A percentile compares a stretch with the other conserved stretches of the same genome.
Conservation (phyloP, 495 filamentous ascomycete species). For the Tuber indicum region DNA sequence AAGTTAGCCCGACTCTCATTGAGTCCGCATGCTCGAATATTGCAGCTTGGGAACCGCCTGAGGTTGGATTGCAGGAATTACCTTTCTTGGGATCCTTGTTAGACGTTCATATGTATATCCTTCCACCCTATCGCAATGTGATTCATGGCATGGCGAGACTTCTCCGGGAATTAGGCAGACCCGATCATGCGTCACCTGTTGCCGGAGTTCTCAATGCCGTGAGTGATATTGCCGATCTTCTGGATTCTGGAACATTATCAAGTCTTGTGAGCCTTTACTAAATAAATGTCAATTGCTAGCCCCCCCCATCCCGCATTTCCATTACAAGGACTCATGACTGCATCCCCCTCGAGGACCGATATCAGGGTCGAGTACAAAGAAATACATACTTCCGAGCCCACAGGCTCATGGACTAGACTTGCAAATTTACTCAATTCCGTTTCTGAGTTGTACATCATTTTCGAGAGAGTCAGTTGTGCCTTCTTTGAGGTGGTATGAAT, state of each 20-base stretch:
- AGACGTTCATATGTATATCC: conserved; percentile 41
- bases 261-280: conserved; percentile 4
- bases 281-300: conserved; percentile 22
- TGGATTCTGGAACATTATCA: background rate
- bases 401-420: conserved; percentile 40
- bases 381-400: conserved; percentile 39
- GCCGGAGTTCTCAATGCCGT: background rate
- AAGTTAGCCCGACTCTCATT: conserved; percentile 39
- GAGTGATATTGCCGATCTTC: background rate
- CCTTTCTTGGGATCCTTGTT: conserved; percentile 41
- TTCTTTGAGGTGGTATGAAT: conserved; percentile 5
- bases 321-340: conserved; percentile 38
- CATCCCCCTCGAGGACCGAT: conserved; percentile 31
- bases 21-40: conserved; percentile 42
- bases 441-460: conserved; percentile 41
- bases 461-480: conserved; percentile 35
- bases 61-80: conserved; percentile 39
- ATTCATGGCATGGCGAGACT: background rate
- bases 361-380: conserved; percentile 39
- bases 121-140: background rate
- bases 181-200: background rate
- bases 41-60: conserved; percentile 35
- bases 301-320: conserved; percentile 40
- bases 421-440: conserved; percentile 36
- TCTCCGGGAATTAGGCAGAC: background rate